These are phyloP conservation scores for Ogataea salicorniae DNA, from an alignment of 805 yeast species.

Conservation along the genomic window DNA sequence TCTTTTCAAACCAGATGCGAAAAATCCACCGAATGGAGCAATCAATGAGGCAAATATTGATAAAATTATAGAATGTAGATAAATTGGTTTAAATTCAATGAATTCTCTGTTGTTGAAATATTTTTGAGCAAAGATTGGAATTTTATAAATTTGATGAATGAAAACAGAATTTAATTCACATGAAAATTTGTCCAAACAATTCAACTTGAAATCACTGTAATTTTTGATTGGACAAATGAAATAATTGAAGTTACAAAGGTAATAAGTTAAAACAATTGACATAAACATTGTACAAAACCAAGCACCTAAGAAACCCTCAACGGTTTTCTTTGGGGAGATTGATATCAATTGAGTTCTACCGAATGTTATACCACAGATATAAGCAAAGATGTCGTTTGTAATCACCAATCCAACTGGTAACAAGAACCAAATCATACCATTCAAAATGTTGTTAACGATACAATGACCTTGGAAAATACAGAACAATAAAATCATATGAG, in stretches of 20 bases:
- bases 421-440: constrained; percentile 91
- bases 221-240: constrained; percentile 79
- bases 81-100: constrained; percentile 74
- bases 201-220: constrained; percentile 50
- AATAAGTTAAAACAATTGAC: constrained; percentile 59
- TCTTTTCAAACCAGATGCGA: constrained; percentile 95
- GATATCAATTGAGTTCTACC: constrained; percentile 90
- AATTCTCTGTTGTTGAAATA: constrained; percentile 33
- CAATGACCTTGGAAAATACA: constrained; percentile 94
- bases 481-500: constrained; percentile 87
- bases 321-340: constrained; percentile 94
- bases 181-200: constrained; percentile 53
- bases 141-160: constrained; percentile 66
- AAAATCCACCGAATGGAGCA: constrained; percentile 98
- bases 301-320: constrained; percentile 96
- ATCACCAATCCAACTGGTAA: constrained; percentile 90
- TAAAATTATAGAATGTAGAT: constrained; percentile 78
- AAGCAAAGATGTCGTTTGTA: constrained; percentile 93
- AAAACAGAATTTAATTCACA: constrained; percentile 92
- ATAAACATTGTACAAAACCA: constrained; percentile 88
- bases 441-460: constrained; percentile 81
- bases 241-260: constrained; percentile 62
- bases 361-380: constrained; percentile 93
- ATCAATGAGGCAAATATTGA: constrained; percentile 94
- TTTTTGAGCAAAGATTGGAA: constrained; percentile 65